Conservation (phyloP, 1,139 yeast genomes). For the Saccharomyces uvarum region DNA sequence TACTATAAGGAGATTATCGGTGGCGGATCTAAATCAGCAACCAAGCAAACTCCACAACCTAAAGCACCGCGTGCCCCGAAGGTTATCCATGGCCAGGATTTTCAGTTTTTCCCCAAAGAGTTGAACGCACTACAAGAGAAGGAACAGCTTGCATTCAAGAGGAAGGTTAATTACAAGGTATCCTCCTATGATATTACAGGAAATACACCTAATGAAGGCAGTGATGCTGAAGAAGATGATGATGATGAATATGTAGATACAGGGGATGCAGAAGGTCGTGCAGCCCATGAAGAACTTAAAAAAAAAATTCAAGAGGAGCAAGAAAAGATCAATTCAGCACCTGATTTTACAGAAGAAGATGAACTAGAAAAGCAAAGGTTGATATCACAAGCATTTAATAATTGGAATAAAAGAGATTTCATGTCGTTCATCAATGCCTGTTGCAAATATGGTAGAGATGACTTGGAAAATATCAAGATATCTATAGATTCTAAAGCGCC, state of each 20-base stretch:
- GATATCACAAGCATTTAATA: conserved; percentile 58
- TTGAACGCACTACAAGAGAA: conserved; percentile 60
- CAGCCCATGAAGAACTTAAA: conserved; percentile 27
- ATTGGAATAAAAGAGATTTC: conserved; percentile 86
- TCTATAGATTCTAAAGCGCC: conserved; percentile 61
- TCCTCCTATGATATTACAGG: conserved; percentile 42
- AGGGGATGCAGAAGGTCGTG: conserved; percentile 24
- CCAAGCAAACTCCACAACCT: conserved; percentile 39
- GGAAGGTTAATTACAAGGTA: conserved; percentile 63
- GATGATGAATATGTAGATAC: conserved; percentile 28
- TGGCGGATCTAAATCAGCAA: conserved; percentile 22
- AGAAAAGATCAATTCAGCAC: conserved; percentile 57
- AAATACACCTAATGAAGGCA: conserved; percentile 25
- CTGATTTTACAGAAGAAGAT: conserved; percentile 73
- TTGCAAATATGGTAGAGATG: conserved; percentile 71
- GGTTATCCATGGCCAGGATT: conserved; percentile 66
- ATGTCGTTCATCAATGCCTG: conserved; percentile 74
- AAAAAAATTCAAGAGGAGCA: conserved; percentile 47
- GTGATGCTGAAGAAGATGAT: conserved; percentile 31
- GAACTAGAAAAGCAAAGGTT: conserved; percentile 52
- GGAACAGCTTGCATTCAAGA: conserved; percentile 72
- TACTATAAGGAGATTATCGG: conserved; percentile 69
- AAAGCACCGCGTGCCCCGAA: conserved; percentile 66
- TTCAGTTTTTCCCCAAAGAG: conserved; percentile 73
- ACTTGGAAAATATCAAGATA: conserved; percentile 51